Percentiles rank a stretch among this genome's conserved stretches.
phyloP scores from a whole-genome alignment of 2,329 filamentous ascomycete species.

The Bimuria novae-zelandiae region DNA sequence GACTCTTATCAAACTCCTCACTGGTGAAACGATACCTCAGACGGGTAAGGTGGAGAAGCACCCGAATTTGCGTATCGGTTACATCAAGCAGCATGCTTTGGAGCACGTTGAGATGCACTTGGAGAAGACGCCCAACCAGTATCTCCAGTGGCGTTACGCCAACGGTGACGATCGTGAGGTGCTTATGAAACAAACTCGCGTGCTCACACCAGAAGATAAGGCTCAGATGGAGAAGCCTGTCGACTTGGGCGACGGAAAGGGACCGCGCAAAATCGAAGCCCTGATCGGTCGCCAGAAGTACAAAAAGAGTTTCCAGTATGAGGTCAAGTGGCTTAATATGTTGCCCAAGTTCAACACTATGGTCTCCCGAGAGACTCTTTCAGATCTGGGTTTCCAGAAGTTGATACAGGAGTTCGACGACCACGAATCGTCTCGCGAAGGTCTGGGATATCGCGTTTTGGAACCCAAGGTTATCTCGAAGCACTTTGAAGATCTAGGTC shows the following conservation, averaged over 20 bases:
- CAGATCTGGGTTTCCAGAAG: conserved; percentile 86
- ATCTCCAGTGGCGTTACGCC: conserved; percentile 97
- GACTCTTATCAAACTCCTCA: conserved; percentile 95
- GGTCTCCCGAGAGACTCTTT: conserved; percentile 89
- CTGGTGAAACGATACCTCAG: conserved; percentile 85
- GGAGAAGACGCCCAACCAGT: conserved; percentile 99
- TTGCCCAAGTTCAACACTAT: conserved; percentile 92
- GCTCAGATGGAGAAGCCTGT: conserved; percentile 90
- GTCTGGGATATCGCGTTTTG: conserved; percentile 91
- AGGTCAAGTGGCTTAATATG: conserved; percentile 90
- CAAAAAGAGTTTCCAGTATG: conserved; percentile 99
- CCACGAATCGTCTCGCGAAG: conserved; percentile 97
- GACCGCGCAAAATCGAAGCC: conserved; percentile 76
- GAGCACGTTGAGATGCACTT: conserved; percentile 99
- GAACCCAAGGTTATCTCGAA: conserved; percentile 94
- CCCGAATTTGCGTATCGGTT: conserved; percentile 96
- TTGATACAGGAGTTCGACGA: conserved; percentile 98
- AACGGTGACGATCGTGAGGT: conserved; percentile 97
- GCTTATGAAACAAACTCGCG: conserved; percentile 94
- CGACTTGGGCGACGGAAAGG: conserved; percentile 81
- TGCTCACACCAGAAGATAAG: conserved; percentile 82
- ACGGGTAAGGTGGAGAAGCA: conserved; percentile 93
- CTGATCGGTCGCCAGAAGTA: conserved; percentile 97
- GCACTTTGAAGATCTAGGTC: conserved; percentile 95
- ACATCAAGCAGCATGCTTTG: conserved; percentile 98